Evolutionary conservation across 2,329 filamentous ascomycete genomes (phyloP).

Genomic region (Pseudogymnoascus sp.): DNA sequence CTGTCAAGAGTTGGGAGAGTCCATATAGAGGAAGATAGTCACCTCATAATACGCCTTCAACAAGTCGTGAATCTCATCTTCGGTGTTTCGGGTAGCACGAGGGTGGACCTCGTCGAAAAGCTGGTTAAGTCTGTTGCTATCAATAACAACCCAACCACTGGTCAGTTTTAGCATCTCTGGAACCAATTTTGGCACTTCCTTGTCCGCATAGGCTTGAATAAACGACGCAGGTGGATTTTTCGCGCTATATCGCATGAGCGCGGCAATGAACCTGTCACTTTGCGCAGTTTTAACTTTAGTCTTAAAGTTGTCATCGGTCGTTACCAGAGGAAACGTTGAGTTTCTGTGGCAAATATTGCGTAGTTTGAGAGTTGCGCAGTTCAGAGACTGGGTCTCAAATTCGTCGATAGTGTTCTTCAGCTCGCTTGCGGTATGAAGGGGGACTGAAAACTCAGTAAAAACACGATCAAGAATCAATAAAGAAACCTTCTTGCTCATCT

Average conservation of each 20-base stretch:
- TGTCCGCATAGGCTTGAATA: not conserved
- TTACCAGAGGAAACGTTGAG: constrained; percentile 13
- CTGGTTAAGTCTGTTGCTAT: not conserved
- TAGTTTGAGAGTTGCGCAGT: not conserved
- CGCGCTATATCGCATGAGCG: constrained; percentile 12
- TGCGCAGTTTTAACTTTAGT: constrained; percentile 13
- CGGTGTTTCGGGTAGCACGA: constrained; percentile 22
- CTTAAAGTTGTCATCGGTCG: constrained; percentile 13
- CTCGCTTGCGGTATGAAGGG: not conserved
- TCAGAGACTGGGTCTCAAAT: not conserved
- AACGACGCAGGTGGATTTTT: constrained; percentile 10
- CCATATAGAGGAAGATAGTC: constrained; percentile 3
- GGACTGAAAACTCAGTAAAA: not conserved
- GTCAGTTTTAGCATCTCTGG: not conserved
- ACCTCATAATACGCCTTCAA: constrained; percentile 33
- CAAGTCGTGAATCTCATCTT: constrained; percentile 30
- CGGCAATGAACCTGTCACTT: constrained; percentile 13
- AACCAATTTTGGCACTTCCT: not conserved
- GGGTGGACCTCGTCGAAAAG: constrained; percentile 19
- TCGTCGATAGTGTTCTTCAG: constrained; percentile 6
- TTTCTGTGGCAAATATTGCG: constrained; percentile 9
- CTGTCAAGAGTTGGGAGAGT: not conserved
- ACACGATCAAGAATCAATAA: constrained; percentile 18
- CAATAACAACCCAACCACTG: constrained; percentile 11
- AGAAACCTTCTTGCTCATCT: constrained; percentile 16